Evolutionary conservation across 306 rosid species (phyloP).

Genomic region (Betula pendula): DNA sequence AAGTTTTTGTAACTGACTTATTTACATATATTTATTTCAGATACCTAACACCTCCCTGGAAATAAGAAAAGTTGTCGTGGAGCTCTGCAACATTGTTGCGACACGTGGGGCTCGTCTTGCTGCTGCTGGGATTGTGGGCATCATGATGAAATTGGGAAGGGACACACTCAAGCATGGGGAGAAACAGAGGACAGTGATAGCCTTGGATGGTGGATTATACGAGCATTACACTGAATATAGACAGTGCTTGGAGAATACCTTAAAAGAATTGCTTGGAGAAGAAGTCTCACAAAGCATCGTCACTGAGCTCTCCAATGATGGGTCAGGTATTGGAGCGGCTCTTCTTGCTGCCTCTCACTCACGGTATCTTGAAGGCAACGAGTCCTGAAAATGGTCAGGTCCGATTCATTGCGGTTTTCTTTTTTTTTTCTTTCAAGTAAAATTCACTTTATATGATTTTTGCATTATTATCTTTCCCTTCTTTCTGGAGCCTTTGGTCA

Average conservation of each 20-base stretch:
- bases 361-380: conserved; percentile 60
- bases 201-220: conserved; percentile 89
- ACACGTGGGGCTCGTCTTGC: conserved; percentile 84
- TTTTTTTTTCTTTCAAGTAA: conserved; percentile 30
- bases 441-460: too few relatives aligned
- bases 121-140: conserved; percentile 83
- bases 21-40: conserved; percentile 29
- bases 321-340: conserved; percentile 94
- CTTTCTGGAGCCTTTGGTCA: conserved; percentile 8
- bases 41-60: conserved; percentile 69
- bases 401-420: conserved; percentile 22
- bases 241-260: conserved; percentile 63
- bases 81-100: conserved; percentile 72
- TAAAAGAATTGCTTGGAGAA: conserved; percentile 79
- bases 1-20: too few relatives aligned
- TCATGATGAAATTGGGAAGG: conserved; percentile 84
- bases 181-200: conserved; percentile 72
- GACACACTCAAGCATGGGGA: conserved; percentile 61
- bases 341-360: conserved; percentile 92
- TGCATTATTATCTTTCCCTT: conserved; percentile 5
- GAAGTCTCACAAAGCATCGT: conserved; percentile 55
- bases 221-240: conserved; percentile 83
- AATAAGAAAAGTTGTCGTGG: conserved; percentile 59
- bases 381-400: conserved; percentile 44
- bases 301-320: conserved; percentile 73